Evolutionary conservation across 2,329 filamentous ascomycete species (phyloP).

Genomic region (Penicillium sp.): DNA sequence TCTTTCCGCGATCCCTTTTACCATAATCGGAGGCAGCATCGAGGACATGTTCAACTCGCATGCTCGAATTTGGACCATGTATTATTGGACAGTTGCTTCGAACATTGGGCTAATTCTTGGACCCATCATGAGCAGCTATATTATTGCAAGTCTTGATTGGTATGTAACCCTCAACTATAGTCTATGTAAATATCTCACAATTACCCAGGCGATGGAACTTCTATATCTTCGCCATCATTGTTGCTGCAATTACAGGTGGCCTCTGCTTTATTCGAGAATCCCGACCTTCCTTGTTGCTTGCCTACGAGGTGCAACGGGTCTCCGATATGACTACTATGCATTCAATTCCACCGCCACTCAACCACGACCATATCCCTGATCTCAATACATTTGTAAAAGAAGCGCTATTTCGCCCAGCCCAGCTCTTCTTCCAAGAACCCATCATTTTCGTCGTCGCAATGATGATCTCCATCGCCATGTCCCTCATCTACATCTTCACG

Average conservation of each 20-base stretch:
- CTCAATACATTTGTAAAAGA: conserved; percentile 40
- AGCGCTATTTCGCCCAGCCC: conserved; percentile 44
- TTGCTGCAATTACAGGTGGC: conserved; percentile 35
- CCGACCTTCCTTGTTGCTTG: conserved; percentile 47
- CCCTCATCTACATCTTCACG: conserved; percentile 52
- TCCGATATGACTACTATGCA: conserved; percentile 19
- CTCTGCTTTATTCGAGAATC: conserved; percentile 46
- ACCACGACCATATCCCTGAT: conserved; percentile 43
- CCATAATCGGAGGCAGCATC: conserved; percentile 50
- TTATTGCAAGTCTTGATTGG: conserved; percentile 42
- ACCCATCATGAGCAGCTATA: conserved; percentile 47
- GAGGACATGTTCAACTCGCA: conserved; percentile 52
- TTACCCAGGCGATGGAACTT: conserved; percentile 48
- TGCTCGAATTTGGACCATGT: conserved; percentile 50
- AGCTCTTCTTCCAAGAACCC: conserved; percentile 49
- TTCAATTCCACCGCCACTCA: conserved; percentile 28
- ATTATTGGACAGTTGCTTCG: conserved; percentile 46
- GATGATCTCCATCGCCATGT: conserved; percentile 47
- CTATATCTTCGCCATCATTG: conserved; percentile 44
- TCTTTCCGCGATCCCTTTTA: conserved; percentile 50
- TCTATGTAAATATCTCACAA: not conserved
- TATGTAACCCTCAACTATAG: conserved; percentile 14
- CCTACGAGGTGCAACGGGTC: conserved; percentile 34
- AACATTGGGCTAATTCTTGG: conserved; percentile 48
- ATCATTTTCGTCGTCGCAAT: conserved; percentile 47